Conservation (phyloP, 345 rosid genomes). For the Eucalyptus camaldulensis region DNA sequence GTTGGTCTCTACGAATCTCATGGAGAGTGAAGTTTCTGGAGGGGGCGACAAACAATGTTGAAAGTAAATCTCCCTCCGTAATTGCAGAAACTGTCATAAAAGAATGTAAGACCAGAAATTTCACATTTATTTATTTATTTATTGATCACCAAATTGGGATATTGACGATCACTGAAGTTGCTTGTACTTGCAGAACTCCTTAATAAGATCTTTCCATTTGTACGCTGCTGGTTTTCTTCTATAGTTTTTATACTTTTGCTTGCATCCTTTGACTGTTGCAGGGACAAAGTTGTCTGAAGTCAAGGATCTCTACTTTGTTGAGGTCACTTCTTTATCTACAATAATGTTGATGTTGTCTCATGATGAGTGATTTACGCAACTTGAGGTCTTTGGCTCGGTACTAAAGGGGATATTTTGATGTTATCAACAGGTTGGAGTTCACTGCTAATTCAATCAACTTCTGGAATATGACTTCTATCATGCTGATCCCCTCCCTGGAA, state of each 20-base stretch:
- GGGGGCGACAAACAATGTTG: neutral
- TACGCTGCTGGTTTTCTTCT: neutral
- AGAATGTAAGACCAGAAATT: neutral
- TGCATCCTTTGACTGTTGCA: constrained; percentile 8
- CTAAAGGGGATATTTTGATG: neutral
- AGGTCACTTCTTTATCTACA: constrained; percentile 21
- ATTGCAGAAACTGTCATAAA: neutral
- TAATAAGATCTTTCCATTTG: neutral
- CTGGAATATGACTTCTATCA: constrained; percentile 88
- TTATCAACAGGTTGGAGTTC: constrained; percentile 66
- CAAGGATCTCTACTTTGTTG: constrained; percentile 66
- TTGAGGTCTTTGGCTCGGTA: neutral
- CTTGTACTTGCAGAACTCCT: neutral
- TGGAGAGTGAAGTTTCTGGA: neutral
- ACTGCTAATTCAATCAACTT: constrained; percentile 88
- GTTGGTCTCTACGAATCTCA: neutral
- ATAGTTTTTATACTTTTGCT: neutral
- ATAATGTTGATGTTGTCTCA: neutral
- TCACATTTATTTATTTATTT: neutral
- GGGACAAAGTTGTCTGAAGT: constrained; percentile 78
- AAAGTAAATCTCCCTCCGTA: neutral
- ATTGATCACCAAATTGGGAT: neutral
- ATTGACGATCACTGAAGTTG: neutral
- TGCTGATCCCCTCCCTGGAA: constrained; percentile 97
- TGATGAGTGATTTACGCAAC: neutral